Evolutionary conservation across 176 grass and related monocot genomes (phyloP), one percentile per base, ranked within the genome.

Genomic region (Alloteropsis semialata): DNA sequence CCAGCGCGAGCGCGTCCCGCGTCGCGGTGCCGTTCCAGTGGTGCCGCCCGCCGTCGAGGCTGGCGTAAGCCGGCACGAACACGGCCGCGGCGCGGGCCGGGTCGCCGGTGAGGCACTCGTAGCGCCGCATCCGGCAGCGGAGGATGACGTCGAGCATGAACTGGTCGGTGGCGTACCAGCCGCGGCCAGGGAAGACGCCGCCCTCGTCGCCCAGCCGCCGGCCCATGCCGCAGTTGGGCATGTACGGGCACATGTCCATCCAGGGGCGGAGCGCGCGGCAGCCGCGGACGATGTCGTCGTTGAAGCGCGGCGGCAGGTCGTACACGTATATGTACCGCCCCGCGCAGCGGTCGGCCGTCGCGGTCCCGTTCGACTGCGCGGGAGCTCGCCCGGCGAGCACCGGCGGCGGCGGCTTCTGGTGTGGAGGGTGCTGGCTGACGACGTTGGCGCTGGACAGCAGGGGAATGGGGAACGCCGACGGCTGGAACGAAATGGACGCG

Each of bases 31-130:
- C 28, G 44, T 78, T 69, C 92, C 89, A 93, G 22, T 79, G 55
- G 81, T 86, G 41, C 18, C 87, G 38, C 18, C 82, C 75, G 21
- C 79, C 56, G 74, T 97, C 92, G 3, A 97, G 63, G 57, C 92
- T 90, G 65, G 91, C 90, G 91, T 94, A 95, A 77, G 85, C 91
- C 43, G 95, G 95, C 28, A 98, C 90, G 51, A 93, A 98, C 10
- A 98, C 42, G 8, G 92, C 90, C 22, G 73, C 24, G 14, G 95
- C 95, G 13, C 41, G 49, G 2, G 88, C 55, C 0, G 90, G 61
- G 62, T 95, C 89, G 63, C 6, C 37, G 10, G 95, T 91, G 57
- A 95, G 88, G 84, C 95, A 98, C 13, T 76, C 84, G 49, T 95
- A 89, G 5, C 85, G 86, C 41, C 70, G 60, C 84, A 98, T 91